Base-by-base conservation (phyloP, 2,329 filamentous ascomycete genomes). In the Claviceps cyperi region DNA sequence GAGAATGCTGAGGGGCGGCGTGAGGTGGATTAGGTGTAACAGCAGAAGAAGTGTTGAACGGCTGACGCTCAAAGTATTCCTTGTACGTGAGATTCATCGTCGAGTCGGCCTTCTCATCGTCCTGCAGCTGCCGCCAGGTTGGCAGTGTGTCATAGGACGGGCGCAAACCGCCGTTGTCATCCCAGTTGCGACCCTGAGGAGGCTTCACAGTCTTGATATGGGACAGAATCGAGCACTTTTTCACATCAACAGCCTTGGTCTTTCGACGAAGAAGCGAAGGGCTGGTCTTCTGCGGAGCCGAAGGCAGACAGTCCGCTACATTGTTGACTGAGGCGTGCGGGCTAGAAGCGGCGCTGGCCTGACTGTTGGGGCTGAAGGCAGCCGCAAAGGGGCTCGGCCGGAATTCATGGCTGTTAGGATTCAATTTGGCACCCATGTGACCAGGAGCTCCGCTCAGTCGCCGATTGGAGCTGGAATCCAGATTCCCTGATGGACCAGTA, bases 121-220 rank as follows among this genome's bases (percentile, higher is more conserved):
- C 80, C 46, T 79, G 70, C 22, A 81, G 68, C 52, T 81, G 79
- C 53, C 84, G 81, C 91, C 92, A 98, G 0, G 84, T 90, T 0
- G 89, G 89, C 11, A 75, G 72, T 1, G 92, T 97, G 58, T 88
- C 83, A 65, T 84, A 96, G 4, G 91, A 82, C 28, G 84, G 84
- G 38, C 84, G 84, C 49, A 96, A 78, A n/a, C 88, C 89, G 45
- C 82, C 83, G 60, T 92, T 94, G 51, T 81, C 77, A 37, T 80
- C 74, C 72, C 83, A 89, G 54, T 84, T 80, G 57, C 74, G 72
- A 22, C 69, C 74, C 52, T 71, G 67, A 0, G 73, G 70, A 1
- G 77, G 74, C 50, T 71, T 69, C 46, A 79, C 64, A 0, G 71
- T 72, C 65, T 78, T 73, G 54, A 81, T 70, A 49, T 74, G 69